Evolutionary conservation across 1,284 basidiomycete genomes (phyloP).

Genomic region (Leucoagaricus sp.): DNA sequence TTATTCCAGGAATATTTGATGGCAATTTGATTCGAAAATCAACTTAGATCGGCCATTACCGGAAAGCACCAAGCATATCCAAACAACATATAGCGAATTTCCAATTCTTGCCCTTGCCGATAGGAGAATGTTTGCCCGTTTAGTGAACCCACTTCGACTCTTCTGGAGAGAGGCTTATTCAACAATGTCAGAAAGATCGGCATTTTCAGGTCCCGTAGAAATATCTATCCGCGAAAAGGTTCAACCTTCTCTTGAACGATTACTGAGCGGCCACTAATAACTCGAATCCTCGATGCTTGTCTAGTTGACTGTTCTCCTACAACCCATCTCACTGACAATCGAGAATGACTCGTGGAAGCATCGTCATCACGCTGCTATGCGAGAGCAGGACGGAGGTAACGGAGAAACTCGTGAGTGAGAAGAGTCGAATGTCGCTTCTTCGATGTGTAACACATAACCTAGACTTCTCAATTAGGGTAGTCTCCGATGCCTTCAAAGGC

Average conservation of each 20-base stretch:
- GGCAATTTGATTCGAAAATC: neutral
- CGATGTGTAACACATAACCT: constrained; percentile 8
- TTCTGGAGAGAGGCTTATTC: constrained; percentile 1
- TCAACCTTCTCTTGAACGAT: constrained; percentile 16
- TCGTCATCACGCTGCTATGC: constrained; percentile 75
- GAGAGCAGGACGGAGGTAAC: constrained; percentile 56
- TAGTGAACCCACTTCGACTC: constrained; percentile 11
- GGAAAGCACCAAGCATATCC: constrained; percentile 1
- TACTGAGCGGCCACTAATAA: constrained; percentile 2
- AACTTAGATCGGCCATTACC: constrained; percentile 2
- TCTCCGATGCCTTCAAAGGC: constrained; percentile 69
- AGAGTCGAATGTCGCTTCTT: neutral
- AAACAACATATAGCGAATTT: constrained; percentile 1
- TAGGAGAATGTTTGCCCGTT: constrained; percentile 9
- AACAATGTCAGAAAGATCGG: constrained; percentile 13
- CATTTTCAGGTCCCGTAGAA: constrained; percentile 39
- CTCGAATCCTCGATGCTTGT: constrained; percentile 9
- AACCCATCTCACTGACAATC: constrained; percentile 59
- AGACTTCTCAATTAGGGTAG: constrained; percentile 77
- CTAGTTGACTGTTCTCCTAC: constrained; percentile 57
- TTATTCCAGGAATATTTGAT: too few relatives aligned
- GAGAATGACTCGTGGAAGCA: constrained; percentile 77
- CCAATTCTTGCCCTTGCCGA: neutral
- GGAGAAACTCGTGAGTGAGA: constrained; percentile 66
- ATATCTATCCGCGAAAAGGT: constrained; percentile 52